Conservation (phyloP, 1,139 yeast genomes). For the Blastobotrys malaysiensis region DNA sequence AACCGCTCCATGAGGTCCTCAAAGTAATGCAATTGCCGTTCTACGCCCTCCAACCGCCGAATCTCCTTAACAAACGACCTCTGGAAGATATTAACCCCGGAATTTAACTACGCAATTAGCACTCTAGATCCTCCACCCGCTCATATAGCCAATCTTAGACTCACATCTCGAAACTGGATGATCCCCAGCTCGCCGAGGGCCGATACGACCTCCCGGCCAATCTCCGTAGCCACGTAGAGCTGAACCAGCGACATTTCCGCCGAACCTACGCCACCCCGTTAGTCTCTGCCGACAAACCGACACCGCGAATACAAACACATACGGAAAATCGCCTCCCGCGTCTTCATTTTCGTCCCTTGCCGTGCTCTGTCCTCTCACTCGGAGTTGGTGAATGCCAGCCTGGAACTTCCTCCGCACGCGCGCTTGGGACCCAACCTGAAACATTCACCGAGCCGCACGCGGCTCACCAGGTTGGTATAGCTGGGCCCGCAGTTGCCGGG, state of each 20-base stretch:
- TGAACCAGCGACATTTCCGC: conserved; percentile 96
- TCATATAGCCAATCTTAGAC: conserved; percentile 9
- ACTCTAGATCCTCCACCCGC: conserved; percentile 15
- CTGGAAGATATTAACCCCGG: conserved; percentile 76
- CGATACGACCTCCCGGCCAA: conserved; percentile 83
- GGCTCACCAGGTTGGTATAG: not conserved
- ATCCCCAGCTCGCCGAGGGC: conserved; percentile 77
- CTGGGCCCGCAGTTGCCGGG: too few species aligned
- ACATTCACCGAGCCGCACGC: not conserved
- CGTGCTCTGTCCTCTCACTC: not conserved
- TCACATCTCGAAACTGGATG: conserved; percentile 78
- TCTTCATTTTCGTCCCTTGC: conserved; percentile 2
- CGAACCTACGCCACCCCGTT: conserved; percentile 44
- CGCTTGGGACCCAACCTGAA: not conserved
- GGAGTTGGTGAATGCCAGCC: not conserved
- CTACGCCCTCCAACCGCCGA: conserved; percentile 56
- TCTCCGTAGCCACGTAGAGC: conserved; percentile 84
- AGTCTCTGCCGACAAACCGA: not conserved
- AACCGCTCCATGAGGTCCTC: conserved; percentile 15
- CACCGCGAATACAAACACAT: conserved; percentile 11
- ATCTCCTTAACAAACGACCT: conserved; percentile 82
- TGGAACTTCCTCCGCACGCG: not conserved
- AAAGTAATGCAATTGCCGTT: conserved; percentile 51
- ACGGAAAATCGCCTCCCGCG: conserved; percentile 26
- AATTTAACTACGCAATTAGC: conserved; percentile 38